phyloP scores from a whole-genome alignment of 1,284 basidiomycete genomes.

The Anthracocystis setariae region DNA sequence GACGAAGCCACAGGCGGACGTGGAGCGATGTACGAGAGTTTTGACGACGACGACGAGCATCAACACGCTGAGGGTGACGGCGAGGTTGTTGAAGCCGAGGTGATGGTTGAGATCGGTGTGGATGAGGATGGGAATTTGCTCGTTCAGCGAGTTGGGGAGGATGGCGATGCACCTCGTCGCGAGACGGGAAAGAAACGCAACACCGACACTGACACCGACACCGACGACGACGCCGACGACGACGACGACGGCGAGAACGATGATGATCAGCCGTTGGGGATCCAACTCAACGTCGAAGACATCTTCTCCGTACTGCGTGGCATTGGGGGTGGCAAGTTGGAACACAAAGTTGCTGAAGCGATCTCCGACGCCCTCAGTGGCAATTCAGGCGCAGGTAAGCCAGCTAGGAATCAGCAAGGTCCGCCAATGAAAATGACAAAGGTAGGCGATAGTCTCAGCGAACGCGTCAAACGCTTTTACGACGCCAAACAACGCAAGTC shows the following conservation, averaged over 20 bases:
- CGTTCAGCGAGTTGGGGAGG: slow-evolving; percentile 16
- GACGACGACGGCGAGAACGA: slow-evolving; percentile 8
- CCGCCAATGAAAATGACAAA: slow-evolving; percentile 34
- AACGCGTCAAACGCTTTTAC: slow-evolving; percentile 48
- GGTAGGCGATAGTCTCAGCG: slow-evolving; percentile 41
- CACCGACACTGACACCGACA: slow-evolving; percentile 7
- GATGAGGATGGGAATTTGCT: slow-evolving; percentile 26
- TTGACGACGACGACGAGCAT: slow-evolving; percentile 8
- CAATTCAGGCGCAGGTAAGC: slow-evolving; percentile 4
- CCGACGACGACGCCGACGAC: slow-evolving; percentile 18
- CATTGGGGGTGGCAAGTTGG: slow-evolving; percentile 9
- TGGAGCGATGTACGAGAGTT: slow-evolving; percentile 19
- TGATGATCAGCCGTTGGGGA: slow-evolving; percentile 11
- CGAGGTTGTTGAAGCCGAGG: slow-evolving; percentile 13
- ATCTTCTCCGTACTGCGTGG: slow-evolving; percentile 25
- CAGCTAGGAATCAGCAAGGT: not conserved
- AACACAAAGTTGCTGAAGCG: slow-evolving; percentile 33
- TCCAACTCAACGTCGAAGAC: slow-evolving; percentile 41
- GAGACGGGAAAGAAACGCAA: slow-evolving; percentile 28
- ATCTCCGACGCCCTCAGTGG: slow-evolving; percentile 23
- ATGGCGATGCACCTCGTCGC: slow-evolving; percentile 5
- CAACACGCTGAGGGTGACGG: slow-evolving; percentile 5
- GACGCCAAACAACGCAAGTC: slow-evolving; percentile 25
- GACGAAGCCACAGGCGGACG: slow-evolving; percentile 38
- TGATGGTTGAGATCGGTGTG: slow-evolving; percentile 19